Conservation (phyloP, 805 yeast genomes). For the Schwanniomyces sp. region DNA sequence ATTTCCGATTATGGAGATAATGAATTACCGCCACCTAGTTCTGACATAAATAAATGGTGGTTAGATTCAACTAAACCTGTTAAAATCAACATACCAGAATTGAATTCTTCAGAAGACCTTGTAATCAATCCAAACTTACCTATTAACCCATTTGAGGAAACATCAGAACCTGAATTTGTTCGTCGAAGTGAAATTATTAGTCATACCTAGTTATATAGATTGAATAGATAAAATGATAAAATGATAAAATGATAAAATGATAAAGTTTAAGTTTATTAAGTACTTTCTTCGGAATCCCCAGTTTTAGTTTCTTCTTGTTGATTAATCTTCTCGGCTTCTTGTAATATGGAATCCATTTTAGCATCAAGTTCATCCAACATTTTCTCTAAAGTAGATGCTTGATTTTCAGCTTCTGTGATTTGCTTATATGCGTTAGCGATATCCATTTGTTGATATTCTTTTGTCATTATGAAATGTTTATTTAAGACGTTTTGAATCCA, state of each 20-base stretch:
- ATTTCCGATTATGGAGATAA: slow-evolving; percentile 25
- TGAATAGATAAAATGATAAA: neutral
- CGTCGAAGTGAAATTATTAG: slow-evolving; percentile 10
- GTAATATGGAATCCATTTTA: slow-evolving; percentile 56
- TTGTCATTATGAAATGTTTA: slow-evolving; percentile 21
- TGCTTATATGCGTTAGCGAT: slow-evolving; percentile 60
- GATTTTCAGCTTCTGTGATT: slow-evolving; percentile 64
- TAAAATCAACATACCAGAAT: slow-evolving; percentile 55
- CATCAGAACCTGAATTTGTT: slow-evolving; percentile 55
- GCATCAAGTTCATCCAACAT: slow-evolving; percentile 66
- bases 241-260: no score
- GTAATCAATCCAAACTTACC: slow-evolving; percentile 70
- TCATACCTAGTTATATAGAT: neutral
- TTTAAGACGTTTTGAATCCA: neutral
- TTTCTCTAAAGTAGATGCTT: slow-evolving; percentile 61
- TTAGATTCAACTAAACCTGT: slow-evolving; percentile 73
- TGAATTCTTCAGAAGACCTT: slow-evolving; percentile 24
- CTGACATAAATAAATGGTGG: slow-evolving; percentile 91
- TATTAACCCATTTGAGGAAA: slow-evolving; percentile 68
- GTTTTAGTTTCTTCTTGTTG: neutral
- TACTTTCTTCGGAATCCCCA: neutral
- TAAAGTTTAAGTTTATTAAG: neutral
- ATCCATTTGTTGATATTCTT: slow-evolving; percentile 26
- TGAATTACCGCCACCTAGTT: slow-evolving; percentile 84
- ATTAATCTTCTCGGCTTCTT: slow-evolving; percentile 45